Percentiles rank a stretch among this genome's conserved stretches.
Conservation (phyloP, 2,329 filamentous ascomycete species). For the Aspergillus tubingensis region DNA sequence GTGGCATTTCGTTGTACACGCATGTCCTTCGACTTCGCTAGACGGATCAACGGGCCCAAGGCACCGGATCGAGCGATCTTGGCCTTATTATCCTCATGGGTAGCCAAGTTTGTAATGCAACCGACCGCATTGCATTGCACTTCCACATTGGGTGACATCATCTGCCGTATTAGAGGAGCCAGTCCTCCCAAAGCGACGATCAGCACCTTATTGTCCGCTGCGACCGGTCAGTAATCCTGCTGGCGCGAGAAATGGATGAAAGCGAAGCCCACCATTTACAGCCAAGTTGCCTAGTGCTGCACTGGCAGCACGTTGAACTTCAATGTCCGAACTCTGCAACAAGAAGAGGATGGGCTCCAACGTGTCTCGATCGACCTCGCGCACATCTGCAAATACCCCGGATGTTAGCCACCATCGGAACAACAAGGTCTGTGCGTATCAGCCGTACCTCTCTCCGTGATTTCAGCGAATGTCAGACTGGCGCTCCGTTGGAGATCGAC, state of each 20-base stretch:
- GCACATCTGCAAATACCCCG: slow-evolving; percentile 69
- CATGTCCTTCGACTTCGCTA: slow-evolving; percentile 98
- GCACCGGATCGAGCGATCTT: slow-evolving; percentile 96
- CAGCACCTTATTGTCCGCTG: slow-evolving; percentile 95
- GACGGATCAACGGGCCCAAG: slow-evolving; percentile 80
- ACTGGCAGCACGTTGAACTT: slow-evolving; percentile 94
- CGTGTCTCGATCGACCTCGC: slow-evolving; percentile 91
- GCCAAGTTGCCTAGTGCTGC: slow-evolving; percentile 94
- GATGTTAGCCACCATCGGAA: slow-evolving; percentile 1
- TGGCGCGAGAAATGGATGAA: slow-evolving; percentile 8
- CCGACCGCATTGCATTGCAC: slow-evolving; percentile 99
- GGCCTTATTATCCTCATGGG: slow-evolving; percentile 98
- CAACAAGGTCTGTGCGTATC: not conserved
- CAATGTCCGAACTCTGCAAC: slow-evolving; percentile 91
- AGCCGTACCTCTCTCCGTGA: slow-evolving; percentile 84
- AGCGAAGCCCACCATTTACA: slow-evolving; percentile 72
- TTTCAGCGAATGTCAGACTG: slow-evolving; percentile 97
- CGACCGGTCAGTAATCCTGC: slow-evolving; percentile 45
- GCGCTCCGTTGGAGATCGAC: slow-evolving; percentile 96
- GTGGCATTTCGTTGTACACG: slow-evolving; percentile 96
- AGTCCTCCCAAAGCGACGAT: slow-evolving; percentile 93
- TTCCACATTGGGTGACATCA: slow-evolving; percentile 97
- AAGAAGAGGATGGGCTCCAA: slow-evolving; percentile 95
- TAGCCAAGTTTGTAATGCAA: slow-evolving; percentile 97
- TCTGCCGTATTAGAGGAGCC: slow-evolving; percentile 89